Conservation (phyloP, 2,329 filamentous ascomycete species). For the Aspergillus costaricaensis region DNA sequence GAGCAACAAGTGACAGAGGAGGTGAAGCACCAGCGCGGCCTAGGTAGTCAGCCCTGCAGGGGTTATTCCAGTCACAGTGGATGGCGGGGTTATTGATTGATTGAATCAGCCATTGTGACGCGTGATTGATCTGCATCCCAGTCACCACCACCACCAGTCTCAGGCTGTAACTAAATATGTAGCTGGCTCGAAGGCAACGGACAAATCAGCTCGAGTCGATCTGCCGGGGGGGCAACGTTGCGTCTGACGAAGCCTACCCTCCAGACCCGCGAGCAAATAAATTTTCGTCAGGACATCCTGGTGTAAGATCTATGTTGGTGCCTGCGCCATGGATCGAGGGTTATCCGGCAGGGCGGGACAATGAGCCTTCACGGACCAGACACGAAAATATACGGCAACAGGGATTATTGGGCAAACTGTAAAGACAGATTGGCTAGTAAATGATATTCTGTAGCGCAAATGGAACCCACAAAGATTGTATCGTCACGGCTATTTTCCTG, state of each 20-base stretch:
- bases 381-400: background rate
- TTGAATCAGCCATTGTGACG: background rate
- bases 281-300: background rate
- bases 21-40: background rate
- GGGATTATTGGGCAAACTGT: background rate
- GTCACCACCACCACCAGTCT: background rate
- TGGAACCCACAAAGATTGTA: background rate
- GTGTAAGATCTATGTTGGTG: slow-evolving; percentile 7
- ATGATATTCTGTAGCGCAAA: background rate
- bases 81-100: background rate
- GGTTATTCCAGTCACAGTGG: slow-evolving; percentile 5
- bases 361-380: background rate
- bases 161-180: background rate
- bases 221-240: slow-evolving; percentile 9
- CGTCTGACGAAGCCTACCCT: slow-evolving; percentile 9
- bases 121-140: slow-evolving; percentile 9
- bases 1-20: background rate
- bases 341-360: slow-evolving; percentile 9
- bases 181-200: background rate
- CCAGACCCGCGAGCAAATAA: background rate
- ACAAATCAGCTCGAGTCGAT: slow-evolving; percentile 7
- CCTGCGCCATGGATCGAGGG: slow-evolving; percentile 6
- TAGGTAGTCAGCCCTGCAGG: background rate
- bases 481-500: background rate
- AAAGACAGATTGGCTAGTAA: background rate